Evolutionary conservation across 331 rosid genomes (phyloP), one percentile per base, ranked within the genome.

Genomic region (Prunus yedoensis): DNA sequence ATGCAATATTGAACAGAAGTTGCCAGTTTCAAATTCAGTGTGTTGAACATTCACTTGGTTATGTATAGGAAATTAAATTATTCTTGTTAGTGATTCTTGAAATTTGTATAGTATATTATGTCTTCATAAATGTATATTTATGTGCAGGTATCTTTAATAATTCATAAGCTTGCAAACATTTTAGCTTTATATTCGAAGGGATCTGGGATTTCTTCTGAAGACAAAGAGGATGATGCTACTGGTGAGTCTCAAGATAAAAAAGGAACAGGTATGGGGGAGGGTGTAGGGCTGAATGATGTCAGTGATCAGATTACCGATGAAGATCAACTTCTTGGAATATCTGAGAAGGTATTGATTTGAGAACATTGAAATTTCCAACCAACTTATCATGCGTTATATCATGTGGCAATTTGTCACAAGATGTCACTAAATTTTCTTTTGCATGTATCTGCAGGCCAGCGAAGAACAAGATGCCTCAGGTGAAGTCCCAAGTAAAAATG

Each of bases 201-300:
- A 58, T 91, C 87, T 88, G 96, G 87, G 20, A 68, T 77, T 62
- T 78, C 91, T 53, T 56, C 80, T n/a, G 93, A 92, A 74, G 86
- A 79, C n/a, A 80, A 85, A 16, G 95, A 66, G 46, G 87, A 85
- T 3, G 89, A 89, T 69, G 90, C 76, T 64, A 50, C 77, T 27
- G 78, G 21, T 53, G 79, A 87, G 18, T 73, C 87, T 69, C 85
- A 89, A 78, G 96, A 89, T 66, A 90, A 81, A 61, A 81, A 70
- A 73, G 99, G 97, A 76, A 94, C 93, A 6, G 97, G 97, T 69
- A 90, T 94, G 96, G 97, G 96, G 32, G 97, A 92, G 69, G 99
- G 99, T 75, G 85, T 76, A 3, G 97, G 99, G 74, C 21, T 77
- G 80, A 90, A 88, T 16, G 99, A 94, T 84, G 97, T 94, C 76